Evolutionary conservation across 352 stramenopile species (phyloP), one percentile per base, ranked within the genome.

Genomic region (Aphanomyces astaci): DNA sequence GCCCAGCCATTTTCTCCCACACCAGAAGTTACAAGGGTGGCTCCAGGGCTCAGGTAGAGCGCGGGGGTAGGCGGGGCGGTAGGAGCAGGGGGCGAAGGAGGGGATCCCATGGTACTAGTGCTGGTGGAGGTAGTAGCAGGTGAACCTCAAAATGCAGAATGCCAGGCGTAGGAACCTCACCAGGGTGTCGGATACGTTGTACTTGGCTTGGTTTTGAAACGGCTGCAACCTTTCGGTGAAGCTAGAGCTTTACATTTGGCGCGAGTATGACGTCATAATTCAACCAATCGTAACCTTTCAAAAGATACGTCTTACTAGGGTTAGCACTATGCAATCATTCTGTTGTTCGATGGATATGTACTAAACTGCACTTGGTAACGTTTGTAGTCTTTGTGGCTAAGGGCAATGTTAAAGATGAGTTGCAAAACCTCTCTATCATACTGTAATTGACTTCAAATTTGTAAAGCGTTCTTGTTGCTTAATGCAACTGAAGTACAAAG

Each of bases 111-210:
- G 5, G 53, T 30, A 45, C 5, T 62, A 31, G n/a, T 62, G 32
- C 19, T 30, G 10, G n/a, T 48, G 22, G 24, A 28, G 39, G 48
- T 1, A 24, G 48, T 1, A 55, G 48, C 11, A 22, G 48, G n/a
- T 30, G 48, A 55, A 55, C 27, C n/a, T 11, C 10, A 11, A 54
- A 66, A 66, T 51, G 54, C 22, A 63, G 24, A 63, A 63, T 63
- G 54, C 7, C 36, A 7, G 36, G 15, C 7, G 7, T 15, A 15
- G 36, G 36, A 15, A 15, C 36, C 7, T 43, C 36, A 7, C n/a
- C n/a, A n/a, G n/a, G n/a, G 7, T 43, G 36, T 15, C 7, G 36
- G 36, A 43, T 43, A 25, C 27, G n/a, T 3, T 1, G 48, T 31
- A 30, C 0, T 30, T 31, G 48, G n/a, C 10, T 55, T 55, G 10